Evolutionary conservation across 176 grass and related monocot genomes (phyloP).

Genomic region (Stipa capillata): DNA sequence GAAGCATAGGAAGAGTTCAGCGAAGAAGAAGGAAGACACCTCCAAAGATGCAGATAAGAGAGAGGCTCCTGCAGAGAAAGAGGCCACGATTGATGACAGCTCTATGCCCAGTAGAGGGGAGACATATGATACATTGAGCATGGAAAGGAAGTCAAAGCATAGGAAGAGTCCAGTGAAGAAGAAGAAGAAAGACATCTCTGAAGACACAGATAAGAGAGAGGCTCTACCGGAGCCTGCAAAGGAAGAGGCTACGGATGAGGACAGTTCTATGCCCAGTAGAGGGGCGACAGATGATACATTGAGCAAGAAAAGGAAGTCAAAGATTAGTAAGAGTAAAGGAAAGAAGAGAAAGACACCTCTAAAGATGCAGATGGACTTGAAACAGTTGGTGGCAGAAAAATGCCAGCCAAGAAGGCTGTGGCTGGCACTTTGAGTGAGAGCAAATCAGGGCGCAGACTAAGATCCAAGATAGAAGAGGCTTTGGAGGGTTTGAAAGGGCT

Average conservation of each 20-base stretch:
- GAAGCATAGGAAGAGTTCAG: neutral
- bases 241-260: neutral
- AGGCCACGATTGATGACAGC: neutral
- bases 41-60: neutral
- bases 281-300: neutral
- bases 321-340: neutral
- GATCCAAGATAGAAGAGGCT: slow-evolving; percentile 34
- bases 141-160: slow-evolving; percentile 1
- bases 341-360: slow-evolving; percentile 5
- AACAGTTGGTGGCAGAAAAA: slow-evolving; percentile 12
- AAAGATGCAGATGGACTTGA: slow-evolving; percentile 13
- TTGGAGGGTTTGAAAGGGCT: slow-evolving; percentile 8
- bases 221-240: neutral
- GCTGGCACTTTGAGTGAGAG: neutral
- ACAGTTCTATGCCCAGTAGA: neutral
- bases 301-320: slow-evolving; percentile 6
- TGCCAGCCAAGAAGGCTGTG: neutral
- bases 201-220: neutral
- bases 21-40: neutral
- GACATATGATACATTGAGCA: neutral
- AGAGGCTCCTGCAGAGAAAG: neutral
- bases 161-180: neutral
- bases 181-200: neutral
- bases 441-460: slow-evolving; percentile 21
- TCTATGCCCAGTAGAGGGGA: neutral